A percentile compares a stretch with the other conserved stretches of the same genome.
phyloP scores from a whole-genome alignment of 2,329 filamentous ascomycete species.

The Colletotrichum melonis region DNA sequence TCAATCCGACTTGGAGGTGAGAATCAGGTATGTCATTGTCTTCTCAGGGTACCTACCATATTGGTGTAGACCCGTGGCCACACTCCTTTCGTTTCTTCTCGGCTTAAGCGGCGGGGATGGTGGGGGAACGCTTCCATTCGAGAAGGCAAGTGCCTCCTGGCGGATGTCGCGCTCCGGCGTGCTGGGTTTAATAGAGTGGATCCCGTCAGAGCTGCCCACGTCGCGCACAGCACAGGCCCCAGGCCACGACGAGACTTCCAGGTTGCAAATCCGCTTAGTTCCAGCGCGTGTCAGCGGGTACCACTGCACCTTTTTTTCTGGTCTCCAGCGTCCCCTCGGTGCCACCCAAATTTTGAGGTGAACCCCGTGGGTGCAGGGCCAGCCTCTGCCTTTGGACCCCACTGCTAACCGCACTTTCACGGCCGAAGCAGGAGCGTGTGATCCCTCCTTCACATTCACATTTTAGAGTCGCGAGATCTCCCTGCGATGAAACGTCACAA shows the following conservation, averaged over 20 bases:
- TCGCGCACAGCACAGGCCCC: neutral
- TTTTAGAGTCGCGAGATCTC: neutral
- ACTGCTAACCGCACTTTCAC: slow-evolving; percentile 32
- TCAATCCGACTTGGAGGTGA: neutral
- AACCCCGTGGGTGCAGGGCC: slow-evolving; percentile 9
- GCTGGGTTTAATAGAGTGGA: slow-evolving; percentile 30
- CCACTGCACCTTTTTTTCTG: neutral
- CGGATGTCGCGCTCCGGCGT: slow-evolving; percentile 16
- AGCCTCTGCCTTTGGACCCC: slow-evolving; percentile 24
- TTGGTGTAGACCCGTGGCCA: neutral
- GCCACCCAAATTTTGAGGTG: slow-evolving; percentile 14
- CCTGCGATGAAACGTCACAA: slow-evolving; percentile 30
- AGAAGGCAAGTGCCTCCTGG: slow-evolving; percentile 2
- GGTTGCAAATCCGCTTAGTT: slow-evolving; percentile 9
- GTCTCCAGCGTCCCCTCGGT: neutral
- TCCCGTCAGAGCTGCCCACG: neutral
- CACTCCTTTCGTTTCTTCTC: neutral
- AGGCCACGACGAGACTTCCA: neutral
- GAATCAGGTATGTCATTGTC: neutral
- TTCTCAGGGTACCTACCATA: neutral
- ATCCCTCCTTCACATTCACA: neutral
- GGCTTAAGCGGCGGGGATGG: neutral
- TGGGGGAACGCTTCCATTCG: neutral
- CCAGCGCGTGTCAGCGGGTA: slow-evolving; percentile 19
- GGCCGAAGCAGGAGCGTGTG: slow-evolving; percentile 25